Percentiles rank a stretch among this genome's conserved stretches.
Evolutionary conservation across 2,329 filamentous ascomycete species (phyloP).

Genomic region (Cladosporium sp.): DNA sequence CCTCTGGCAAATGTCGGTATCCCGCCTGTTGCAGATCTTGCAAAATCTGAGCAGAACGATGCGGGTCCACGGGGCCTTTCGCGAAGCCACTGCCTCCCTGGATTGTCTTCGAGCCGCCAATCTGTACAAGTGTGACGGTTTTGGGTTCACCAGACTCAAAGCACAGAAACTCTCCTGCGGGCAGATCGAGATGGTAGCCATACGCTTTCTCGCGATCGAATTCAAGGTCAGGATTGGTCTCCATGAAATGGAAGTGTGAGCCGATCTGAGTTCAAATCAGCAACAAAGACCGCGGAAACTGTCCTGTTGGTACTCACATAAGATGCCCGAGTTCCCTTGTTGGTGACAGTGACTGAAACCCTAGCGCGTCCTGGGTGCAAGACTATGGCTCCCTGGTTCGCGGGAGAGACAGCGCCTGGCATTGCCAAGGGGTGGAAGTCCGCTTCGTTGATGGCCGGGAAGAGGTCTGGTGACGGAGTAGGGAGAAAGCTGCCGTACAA

Average conservation of each 20-base stretch:
- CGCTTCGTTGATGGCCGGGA: slow-evolving; percentile 67
- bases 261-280: slow-evolving; percentile 56
- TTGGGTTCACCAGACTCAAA: slow-evolving; percentile 90
- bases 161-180: slow-evolving; percentile 82
- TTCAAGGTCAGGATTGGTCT: slow-evolving; percentile 81
- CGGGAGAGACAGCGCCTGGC: not conserved
- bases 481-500: slow-evolving; percentile 91
- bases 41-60: slow-evolving; percentile 65
- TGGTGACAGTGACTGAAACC: not conserved
- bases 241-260: slow-evolving; percentile 91
- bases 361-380: slow-evolving; percentile 35
- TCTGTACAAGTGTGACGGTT: slow-evolving; percentile 83
- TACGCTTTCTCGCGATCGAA: slow-evolving; percentile 81
- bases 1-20: slow-evolving; percentile 73
- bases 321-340: not conserved
- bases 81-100: slow-evolving; percentile 78
- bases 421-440: not conserved
- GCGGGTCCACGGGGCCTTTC: slow-evolving; percentile 61
- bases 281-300: not conserved
- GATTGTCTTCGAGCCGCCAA: slow-evolving; percentile 74
- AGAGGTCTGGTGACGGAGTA: slow-evolving; percentile 59
- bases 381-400: not conserved
- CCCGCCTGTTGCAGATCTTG: slow-evolving; percentile 65
- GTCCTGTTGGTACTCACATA: not conserved
- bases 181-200: slow-evolving; percentile 80